Percentiles rank a stretch among this genome's conserved stretches.
phyloP scores from a whole-genome alignment of 1,139 yeast genomes.

The Hanseniaspora gamundiae region DNA sequence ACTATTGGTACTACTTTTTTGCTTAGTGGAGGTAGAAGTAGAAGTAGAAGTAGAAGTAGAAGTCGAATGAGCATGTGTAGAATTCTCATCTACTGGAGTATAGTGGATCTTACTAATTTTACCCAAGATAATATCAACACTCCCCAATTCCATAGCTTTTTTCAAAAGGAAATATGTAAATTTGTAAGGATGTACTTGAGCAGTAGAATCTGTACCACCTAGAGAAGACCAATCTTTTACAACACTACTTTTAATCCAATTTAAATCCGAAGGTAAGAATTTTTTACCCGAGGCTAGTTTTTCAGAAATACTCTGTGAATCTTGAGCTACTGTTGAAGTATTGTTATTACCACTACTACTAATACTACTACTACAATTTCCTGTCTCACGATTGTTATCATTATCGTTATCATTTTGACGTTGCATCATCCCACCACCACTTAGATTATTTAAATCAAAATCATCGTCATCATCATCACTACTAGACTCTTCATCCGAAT shows the following conservation, averaged over 20 bases:
- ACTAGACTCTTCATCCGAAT: slow-evolving; percentile 6
- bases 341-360: background rate
- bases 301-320: slow-evolving; percentile 28
- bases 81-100: slow-evolving; percentile 13
- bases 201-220: slow-evolving; percentile 83
- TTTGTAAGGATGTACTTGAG: slow-evolving; percentile 93
- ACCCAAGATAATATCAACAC: slow-evolving; percentile 76
- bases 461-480: slow-evolving; percentile 9
- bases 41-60: too few species aligned
- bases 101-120: slow-evolving; percentile 59
- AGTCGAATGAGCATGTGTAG: too few species aligned
- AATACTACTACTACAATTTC: background rate
- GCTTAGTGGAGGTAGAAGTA: too few species aligned
- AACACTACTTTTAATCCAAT: slow-evolving; percentile 65
- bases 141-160: slow-evolving; percentile 73
- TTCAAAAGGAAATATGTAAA: slow-evolving; percentile 72
- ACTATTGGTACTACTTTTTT: background rate
- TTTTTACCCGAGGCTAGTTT: slow-evolving; percentile 1
- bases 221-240: slow-evolving; percentile 67
- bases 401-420: too few species aligned
- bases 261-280: slow-evolving; percentile 54
- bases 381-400: too few species aligned
- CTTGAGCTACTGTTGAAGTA: background rate
- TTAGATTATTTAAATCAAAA: slow-evolving; percentile 6
- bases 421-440: slow-evolving; percentile 4